Evolutionary conservation across 1,139 yeast species (phyloP), one percentile per base, ranked within the genome.

Genomic region (Entelexis paramagnoliae): DNA sequence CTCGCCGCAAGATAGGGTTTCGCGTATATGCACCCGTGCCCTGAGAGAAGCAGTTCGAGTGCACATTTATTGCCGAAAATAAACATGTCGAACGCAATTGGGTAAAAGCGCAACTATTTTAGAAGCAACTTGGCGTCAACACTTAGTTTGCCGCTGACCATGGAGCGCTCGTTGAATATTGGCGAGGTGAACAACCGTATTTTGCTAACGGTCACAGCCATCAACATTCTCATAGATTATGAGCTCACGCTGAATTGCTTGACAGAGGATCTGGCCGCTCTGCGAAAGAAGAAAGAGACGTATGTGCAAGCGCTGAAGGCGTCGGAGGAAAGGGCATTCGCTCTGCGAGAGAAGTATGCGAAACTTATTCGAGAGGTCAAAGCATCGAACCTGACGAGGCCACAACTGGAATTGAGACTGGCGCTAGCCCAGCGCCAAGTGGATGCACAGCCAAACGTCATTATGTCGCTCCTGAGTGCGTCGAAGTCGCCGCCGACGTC

Each of bases 171-270:
- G 10, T 13, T 42, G 20, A 42, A 19, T 20, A 28, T 42, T 2
- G 46, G 46, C 4, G 46, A 42, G 19, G 19, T 42, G 19, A 50
- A 54, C 33, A 16, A 40, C 3, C 41, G 39, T 9, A 47, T 42
- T 24, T n/a, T 13, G 4, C 10, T 13, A 9, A 20, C 44, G 3
- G 50, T 54, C 17, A 26, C n/a, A 6, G 39, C 43, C 26, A 47
- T 54, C 16, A 54, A 54, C 39, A 3, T 14, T 10, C n/a, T 39
- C 2, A 22, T 49, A 2, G 54, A 53, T n/a, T 14, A n/a, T 20
- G 48, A 44, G 29, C 46, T 42, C 3, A 10, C 13, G 6, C 36
- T 42, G 6, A 14, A 42, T 2, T 36, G 16, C 6, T 20, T 52
- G 29, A 17, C 7, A 3, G 46, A 16, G 28, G 28, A 42, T 4